These are phyloP conservation scores for Fusarium camptoceras DNA, from an alignment of 2,329 filamentous ascomycete genomes.

Conservation along the genomic window DNA sequence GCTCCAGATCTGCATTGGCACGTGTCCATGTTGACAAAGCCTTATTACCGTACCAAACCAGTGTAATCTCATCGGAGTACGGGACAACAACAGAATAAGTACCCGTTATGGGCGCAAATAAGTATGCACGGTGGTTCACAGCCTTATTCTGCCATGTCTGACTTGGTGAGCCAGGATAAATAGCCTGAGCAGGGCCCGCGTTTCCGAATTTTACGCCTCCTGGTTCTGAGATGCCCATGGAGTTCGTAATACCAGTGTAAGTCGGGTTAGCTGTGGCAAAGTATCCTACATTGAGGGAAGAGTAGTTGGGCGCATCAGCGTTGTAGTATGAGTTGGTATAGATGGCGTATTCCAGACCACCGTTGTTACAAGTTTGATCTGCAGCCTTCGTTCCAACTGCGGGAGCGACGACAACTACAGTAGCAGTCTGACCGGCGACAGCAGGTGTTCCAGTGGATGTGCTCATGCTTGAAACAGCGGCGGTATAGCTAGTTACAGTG, in stretches of 20 bases:
- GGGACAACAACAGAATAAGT: conserved; percentile 7
- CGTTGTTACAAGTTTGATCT: conserved; percentile 2
- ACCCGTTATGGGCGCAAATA: conserved; percentile 2
- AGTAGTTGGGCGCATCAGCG: not conserved
- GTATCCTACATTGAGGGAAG: not conserved
- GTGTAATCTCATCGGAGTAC: not conserved
- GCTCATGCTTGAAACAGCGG: not conserved
- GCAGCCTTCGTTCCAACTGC: conserved; percentile 2
- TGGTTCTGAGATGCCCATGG: not conserved
- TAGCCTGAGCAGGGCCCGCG: not conserved
- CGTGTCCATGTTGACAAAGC: not conserved
- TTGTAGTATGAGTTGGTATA: not conserved
- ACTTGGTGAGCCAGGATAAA: conserved; percentile 2
- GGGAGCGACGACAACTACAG: not conserved
- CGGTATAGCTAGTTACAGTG: not conserved
- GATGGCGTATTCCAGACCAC: conserved; percentile 2
- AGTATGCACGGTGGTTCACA: not conserved
- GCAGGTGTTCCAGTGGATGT: not conserved
- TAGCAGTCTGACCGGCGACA: not conserved
- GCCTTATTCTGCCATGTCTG: conserved; percentile 10
- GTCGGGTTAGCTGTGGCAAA: not conserved
- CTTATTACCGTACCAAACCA: not conserved
- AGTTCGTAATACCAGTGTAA: not conserved
- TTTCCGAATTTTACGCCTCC: not conserved
- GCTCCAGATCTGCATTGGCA: not conserved